Percentiles rank a stretch among this genome's conserved stretches.
Conservation (phyloP, 768 basidiomycete species). For the Tricholoma saponaceum region DNA sequence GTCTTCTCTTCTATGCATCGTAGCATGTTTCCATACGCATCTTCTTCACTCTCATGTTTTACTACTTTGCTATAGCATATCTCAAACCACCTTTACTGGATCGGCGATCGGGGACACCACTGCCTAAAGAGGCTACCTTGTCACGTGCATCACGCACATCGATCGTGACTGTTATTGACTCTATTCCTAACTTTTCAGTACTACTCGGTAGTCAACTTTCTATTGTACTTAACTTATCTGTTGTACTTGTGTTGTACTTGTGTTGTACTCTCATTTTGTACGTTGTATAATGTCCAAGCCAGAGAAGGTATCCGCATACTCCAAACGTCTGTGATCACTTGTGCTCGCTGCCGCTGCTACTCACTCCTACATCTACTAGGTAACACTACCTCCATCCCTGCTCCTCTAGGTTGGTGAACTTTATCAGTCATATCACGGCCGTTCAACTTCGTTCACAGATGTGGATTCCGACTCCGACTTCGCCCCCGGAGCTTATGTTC, state of each 20-base stretch:
- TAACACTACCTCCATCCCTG: constrained; percentile 27
- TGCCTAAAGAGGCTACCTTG: neutral
- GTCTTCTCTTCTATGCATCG: constrained; percentile 1
- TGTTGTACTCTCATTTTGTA: neutral
- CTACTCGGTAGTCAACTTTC: neutral
- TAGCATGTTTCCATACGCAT: constrained; percentile 8
- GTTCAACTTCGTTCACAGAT: constrained; percentile 23
- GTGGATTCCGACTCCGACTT: constrained; percentile 50
- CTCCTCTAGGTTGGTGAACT: constrained; percentile 29
- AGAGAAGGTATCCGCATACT: constrained; percentile 29
- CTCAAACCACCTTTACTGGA: neutral
- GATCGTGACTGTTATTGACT: neutral
- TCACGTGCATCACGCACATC: constrained; percentile 16
- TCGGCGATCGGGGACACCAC: neutral
- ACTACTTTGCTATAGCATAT: neutral
- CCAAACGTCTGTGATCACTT: constrained; percentile 21
- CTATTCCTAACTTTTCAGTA: too few relatives aligned
- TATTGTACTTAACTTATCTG: constrained; percentile 4
- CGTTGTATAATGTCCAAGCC: constrained; percentile 26
- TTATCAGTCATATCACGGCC: neutral
- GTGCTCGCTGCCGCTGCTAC: neutral
- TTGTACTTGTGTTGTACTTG: neutral
- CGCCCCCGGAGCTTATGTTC: constrained; percentile 34
- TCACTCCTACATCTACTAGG: constrained; percentile 20
- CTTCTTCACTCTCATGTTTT: neutral